Conservation (phyloP, 495 filamentous ascomycete genomes). For the Xylaria palmicola region DNA sequence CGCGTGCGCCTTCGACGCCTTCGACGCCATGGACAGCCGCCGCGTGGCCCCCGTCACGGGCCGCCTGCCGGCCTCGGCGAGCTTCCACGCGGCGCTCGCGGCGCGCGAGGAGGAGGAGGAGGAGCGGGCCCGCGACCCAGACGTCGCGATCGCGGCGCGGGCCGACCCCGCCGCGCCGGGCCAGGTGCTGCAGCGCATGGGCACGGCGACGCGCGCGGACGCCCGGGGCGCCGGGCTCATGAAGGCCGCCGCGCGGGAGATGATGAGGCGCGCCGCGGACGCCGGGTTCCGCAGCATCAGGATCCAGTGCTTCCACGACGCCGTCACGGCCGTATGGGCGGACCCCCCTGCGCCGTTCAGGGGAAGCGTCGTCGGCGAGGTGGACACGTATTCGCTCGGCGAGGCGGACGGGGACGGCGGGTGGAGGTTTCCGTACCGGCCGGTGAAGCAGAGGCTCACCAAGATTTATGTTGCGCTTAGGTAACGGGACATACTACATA, state of each 20-base stretch:
- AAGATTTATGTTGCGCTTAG: conserved; percentile 9
- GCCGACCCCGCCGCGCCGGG: conserved; percentile 25
- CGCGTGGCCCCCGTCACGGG: conserved; percentile 28
- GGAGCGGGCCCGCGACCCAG: too few species aligned
- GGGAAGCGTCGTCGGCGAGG: conserved; percentile 5
- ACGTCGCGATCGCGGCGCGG: too few species aligned
- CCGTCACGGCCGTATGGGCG: conserved; percentile 34
- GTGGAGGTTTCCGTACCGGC: conserved; percentile 1
- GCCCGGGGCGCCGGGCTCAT: conserved; percentile 37
- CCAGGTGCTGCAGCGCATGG: conserved; percentile 40
- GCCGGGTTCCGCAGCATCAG: conserved; percentile 37
- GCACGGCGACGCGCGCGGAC: conserved; percentile 36
- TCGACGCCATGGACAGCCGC: conserved; percentile 29
- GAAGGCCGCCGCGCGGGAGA: conserved; percentile 33
- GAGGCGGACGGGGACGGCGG: conserved; percentile 2
- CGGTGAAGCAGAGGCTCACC: conserved; percentile 11
- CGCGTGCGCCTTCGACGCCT: conserved; percentile 38
- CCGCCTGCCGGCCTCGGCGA: conserved; percentile 32
- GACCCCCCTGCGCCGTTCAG: conserved; percentile 38
- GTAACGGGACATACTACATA: not conserved
- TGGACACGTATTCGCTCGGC: conserved; percentile 5
- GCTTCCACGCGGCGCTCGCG: conserved; percentile 22
- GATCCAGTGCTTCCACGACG: conserved; percentile 36
- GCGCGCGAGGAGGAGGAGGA: conserved; percentile 18
- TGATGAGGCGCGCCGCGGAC: conserved; percentile 36